phyloP scores from a whole-genome alignment of 2,329 filamentous ascomycete genomes.

The Conoideocrella luteorostrata region DNA sequence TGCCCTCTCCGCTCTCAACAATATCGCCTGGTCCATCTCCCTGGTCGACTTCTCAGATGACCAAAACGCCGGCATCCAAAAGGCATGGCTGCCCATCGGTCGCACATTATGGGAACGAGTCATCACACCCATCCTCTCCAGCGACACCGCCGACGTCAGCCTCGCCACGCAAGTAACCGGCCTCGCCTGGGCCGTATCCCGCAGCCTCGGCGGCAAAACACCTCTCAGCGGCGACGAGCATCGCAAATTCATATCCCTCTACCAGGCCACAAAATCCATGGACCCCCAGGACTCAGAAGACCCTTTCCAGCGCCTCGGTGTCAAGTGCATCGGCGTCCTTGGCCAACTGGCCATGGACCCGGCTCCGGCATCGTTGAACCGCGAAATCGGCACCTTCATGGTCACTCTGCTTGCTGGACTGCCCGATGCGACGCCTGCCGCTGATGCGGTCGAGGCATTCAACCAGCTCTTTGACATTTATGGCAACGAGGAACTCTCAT shows the following conservation, averaged over 20 bases:
- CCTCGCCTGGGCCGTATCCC: conserved; percentile 59
- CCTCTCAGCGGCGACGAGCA: conserved; percentile 49
- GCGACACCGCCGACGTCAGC: conserved; percentile 54
- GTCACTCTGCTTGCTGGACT: conserved; percentile 46
- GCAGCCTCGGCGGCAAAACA: conserved; percentile 44
- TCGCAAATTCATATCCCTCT: conserved; percentile 58
- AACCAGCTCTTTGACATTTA: conserved; percentile 65
- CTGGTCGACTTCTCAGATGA: conserved; percentile 51
- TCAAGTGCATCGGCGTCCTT: conserved; percentile 61
- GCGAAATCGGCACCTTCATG: conserved; percentile 58
- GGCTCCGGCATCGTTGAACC: conserved; percentile 47
- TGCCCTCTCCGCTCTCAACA: conserved; percentile 57
- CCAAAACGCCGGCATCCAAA: conserved; percentile 45
- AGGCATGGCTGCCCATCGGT: conserved; percentile 47
- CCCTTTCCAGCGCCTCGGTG: conserved; percentile 55
- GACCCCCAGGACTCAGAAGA: conserved; percentile 32
- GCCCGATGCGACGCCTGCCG: conserved; percentile 46
- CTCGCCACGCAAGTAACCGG: conserved; percentile 59
- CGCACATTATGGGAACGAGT: conserved; percentile 52
- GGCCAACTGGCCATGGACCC: conserved; percentile 55
- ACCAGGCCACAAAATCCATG: conserved; percentile 46
- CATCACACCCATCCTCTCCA: conserved; percentile 50
- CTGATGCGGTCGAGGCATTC: conserved; percentile 56
- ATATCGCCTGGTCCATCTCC: conserved; percentile 61
- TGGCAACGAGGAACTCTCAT: conserved; percentile 50